Evolutionary conservation across 441 rosid genomes (phyloP), one percentile per base, ranked within the genome.

Genomic region (Gossypium schwendimanii): DNA sequence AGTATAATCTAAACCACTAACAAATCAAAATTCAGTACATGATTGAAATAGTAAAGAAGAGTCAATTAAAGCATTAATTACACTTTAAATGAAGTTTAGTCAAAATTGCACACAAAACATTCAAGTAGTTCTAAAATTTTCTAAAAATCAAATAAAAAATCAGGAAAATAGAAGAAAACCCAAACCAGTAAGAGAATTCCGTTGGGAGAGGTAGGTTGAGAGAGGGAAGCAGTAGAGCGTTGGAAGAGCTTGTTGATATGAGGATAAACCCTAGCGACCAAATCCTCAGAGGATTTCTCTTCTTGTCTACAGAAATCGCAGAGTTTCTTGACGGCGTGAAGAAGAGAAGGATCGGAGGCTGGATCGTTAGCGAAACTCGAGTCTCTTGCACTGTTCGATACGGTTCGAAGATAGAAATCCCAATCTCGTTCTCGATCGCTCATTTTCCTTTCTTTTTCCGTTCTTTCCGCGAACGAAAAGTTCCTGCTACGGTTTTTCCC

Each of bases 181-280:
- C 50, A 64, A 59, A 92, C 98, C 83, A 89, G 88, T 72, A 91
- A 85, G 84, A 95, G 97, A 74, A 88, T 94, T 69, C 94, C 94
- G 76, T 80, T 80, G 24, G 98, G 77, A 4, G 90, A 82, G 54
- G 68, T 81, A 26, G 93, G 84, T 67, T 87, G 98, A 71, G 97
- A 75, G 63, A 91, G 76, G 7, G 96, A 89, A 77, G 93, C 76
- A 9, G 87, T 79, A 1, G 93, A 86, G 75, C 99, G 96, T 20
- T 92, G 98, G 75, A 95, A 95, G 76, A 91, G 87, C 82, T 87
- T 92, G 83, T 82, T 91, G 60, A 92, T 75, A 59, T 85, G 96
- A 0, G 96, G 94, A 81, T 83, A 92, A 78, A 88, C 84, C 82
- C 98, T 87, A 28, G 96, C 96, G 47, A 92, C 88, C 73, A 92